Conservation (phyloP, 768 basidiomycete species). For the Galerina marginata region DNA sequence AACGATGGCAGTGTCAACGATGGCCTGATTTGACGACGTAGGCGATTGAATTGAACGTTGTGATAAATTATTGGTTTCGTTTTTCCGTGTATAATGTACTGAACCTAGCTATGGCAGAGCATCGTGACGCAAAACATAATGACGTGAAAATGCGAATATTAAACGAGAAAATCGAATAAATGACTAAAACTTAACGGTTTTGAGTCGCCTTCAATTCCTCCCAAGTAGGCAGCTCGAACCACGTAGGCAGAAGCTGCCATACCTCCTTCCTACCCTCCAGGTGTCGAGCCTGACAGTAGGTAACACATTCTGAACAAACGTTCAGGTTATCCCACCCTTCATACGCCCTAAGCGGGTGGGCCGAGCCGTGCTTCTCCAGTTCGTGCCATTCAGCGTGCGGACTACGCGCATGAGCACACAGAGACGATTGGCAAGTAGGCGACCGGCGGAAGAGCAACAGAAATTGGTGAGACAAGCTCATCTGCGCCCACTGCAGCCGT, state of each 20-base stretch:
- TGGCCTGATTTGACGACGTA: too few relatives aligned
- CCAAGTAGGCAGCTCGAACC: slow-evolving; percentile 46
- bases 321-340: slow-evolving; percentile 40
- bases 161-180: too few relatives aligned
- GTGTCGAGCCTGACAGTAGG: slow-evolving; percentile 36
- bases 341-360: slow-evolving; percentile 43
- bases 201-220: slow-evolving; percentile 36
- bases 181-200: slow-evolving; percentile 14
- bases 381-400: slow-evolving; percentile 51
- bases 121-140: too few relatives aligned
- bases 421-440: slow-evolving; percentile 32
- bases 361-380: slow-evolving; percentile 38
- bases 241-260: slow-evolving; percentile 44
- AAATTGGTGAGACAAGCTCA: slow-evolving; percentile 47
- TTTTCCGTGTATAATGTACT: too few relatives aligned
- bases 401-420: slow-evolving; percentile 40
- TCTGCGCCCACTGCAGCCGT: slow-evolving; percentile 45
- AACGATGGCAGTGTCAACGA: too few relatives aligned
- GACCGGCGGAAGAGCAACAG: slow-evolving; percentile 44
- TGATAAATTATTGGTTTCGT: too few relatives aligned
- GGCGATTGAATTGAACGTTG: too few relatives aligned
- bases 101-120: too few relatives aligned
- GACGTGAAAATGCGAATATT: too few relatives aligned
- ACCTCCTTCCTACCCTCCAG: slow-evolving; percentile 40
- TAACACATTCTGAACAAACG: slow-evolving; percentile 40